Conservation (phyloP, 768 basidiomycete genomes). For the Termitomyces sp. region DNA sequence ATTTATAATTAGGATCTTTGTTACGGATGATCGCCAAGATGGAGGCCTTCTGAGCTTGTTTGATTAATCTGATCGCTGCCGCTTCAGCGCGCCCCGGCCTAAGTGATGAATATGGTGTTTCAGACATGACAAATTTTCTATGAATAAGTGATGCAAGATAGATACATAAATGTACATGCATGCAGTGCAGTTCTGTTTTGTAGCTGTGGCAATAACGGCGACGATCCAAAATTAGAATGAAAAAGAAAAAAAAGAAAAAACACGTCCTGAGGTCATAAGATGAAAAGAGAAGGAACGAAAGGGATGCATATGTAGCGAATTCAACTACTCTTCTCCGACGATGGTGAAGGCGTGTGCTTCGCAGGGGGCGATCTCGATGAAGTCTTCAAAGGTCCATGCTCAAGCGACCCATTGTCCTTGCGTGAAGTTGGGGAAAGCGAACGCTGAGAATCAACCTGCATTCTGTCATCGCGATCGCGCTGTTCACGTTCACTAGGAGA, state of each 20-base stretch:
- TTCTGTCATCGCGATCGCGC: conserved; percentile 43
- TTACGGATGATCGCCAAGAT: background rate
- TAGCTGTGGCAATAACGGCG: background rate
- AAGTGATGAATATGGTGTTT: no score
- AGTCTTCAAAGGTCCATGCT: conserved; percentile 36
- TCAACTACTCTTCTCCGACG: conserved; percentile 37
- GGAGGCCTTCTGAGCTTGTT: background rate
- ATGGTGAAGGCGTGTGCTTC: conserved; percentile 52
- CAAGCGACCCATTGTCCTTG: conserved; percentile 31
- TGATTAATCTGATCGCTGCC: background rate
- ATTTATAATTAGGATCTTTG: background rate
- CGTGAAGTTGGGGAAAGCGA: conserved; percentile 48
- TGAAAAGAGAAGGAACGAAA: background rate
- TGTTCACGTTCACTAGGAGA: conserved; percentile 43
- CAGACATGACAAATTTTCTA: background rate
- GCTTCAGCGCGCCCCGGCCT: no score
- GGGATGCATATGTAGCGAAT: conserved; percentile 3
- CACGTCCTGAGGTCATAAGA: background rate
- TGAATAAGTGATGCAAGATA: conserved; percentile 8
- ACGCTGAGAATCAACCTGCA: conserved; percentile 47
- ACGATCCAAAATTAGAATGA: background rate
- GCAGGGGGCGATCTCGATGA: conserved; percentile 43
- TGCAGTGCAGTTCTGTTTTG: background rate
- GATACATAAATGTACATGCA: conserved; percentile 7
- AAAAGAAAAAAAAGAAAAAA: background rate